These are phyloP conservation scores for Cyberlindnera mycetangii DNA, from an alignment of 805 yeast genomes.

Conservation along the genomic window DNA sequence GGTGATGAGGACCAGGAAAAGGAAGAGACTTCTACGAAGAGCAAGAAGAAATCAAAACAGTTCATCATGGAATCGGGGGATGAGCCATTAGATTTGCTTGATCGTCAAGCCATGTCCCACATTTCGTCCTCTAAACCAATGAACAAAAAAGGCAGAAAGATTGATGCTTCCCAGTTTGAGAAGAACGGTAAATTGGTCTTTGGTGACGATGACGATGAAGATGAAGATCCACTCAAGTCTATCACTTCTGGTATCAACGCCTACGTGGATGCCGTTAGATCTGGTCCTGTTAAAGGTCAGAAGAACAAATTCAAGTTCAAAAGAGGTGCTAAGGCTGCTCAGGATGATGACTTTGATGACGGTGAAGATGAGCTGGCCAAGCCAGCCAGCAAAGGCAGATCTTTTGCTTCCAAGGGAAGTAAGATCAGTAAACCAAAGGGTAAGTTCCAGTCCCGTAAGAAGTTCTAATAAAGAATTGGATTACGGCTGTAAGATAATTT, in stretches of 20 bases:
- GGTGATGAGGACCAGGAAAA: conserved; percentile 36
- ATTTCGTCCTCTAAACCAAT: conserved; percentile 88
- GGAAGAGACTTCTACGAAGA: conserved; percentile 29
- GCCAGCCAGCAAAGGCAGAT: conserved; percentile 15
- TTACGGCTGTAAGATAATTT: not conserved
- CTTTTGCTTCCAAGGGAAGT: conserved; percentile 14
- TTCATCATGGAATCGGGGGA: conserved; percentile 71
- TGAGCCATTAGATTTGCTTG: conserved; percentile 88
- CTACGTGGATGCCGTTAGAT: conserved; percentile 88
- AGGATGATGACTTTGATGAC: conserved; percentile 51
- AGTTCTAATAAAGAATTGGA: conserved; percentile 38
- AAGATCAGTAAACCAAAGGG: conserved; percentile 32
- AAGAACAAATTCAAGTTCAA: conserved; percentile 86
- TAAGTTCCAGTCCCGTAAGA: conserved; percentile 49
- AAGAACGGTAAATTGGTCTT: conserved; percentile 67
- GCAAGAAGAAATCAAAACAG: conserved; percentile 43
- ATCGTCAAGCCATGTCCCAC: conserved; percentile 78
- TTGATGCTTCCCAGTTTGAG: conserved; percentile 36
- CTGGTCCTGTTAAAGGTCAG: conserved; percentile 93
- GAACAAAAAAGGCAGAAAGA: conserved; percentile 43
- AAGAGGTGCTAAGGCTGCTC: conserved; percentile 52
- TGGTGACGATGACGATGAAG: conserved; percentile 39
- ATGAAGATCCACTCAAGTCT: conserved; percentile 45
- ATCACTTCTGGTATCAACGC: conserved; percentile 75
- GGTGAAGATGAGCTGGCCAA: conserved; percentile 30